A percentile compares a stretch with the other conserved stretches of the same genome.
Evolutionary conservation across 2,329 filamentous ascomycete genomes (phyloP).

Genomic region (Trichoderma sp.): DNA sequence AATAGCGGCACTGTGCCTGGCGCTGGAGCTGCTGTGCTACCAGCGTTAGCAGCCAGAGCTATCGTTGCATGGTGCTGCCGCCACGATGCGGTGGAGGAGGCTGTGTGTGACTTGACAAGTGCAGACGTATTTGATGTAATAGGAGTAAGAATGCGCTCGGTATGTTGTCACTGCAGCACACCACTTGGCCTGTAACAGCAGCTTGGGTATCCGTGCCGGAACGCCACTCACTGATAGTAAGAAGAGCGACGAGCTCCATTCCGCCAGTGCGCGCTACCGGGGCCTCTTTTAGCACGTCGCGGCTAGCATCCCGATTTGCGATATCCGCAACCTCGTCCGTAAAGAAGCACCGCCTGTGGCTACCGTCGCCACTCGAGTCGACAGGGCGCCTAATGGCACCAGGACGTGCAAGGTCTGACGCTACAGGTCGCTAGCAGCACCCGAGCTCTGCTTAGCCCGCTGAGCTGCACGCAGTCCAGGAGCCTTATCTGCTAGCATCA

Average conservation of each 20-base stretch:
- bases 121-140: too few species aligned
- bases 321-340: slow-evolving; percentile 11
- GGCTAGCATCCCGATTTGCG: slow-evolving; percentile 18
- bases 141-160: too few species aligned
- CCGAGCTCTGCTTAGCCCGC: not conserved
- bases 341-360: not conserved
- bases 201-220: too few species aligned
- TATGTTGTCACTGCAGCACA: too few species aligned
- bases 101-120: not conserved
- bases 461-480: not conserved
- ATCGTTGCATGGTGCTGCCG: not conserved
- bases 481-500: not conserved
- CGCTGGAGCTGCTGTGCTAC: not conserved
- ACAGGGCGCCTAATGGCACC: not conserved
- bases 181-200: too few species aligned
- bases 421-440: not conserved
- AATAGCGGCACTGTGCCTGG: not conserved
- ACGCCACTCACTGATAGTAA: not conserved
- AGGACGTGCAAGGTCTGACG: not conserved
- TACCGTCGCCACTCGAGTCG: not conserved
- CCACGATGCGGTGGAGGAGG: too few species aligned
- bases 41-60: not conserved
- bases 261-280: not conserved
- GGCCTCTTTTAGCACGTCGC: slow-evolving; percentile 11
- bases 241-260: not conserved